These are phyloP conservation scores for Sanghuangporus baumii DNA, from an alignment of 1,284 basidiomycete genomes.

Conservation along the genomic window DNA sequence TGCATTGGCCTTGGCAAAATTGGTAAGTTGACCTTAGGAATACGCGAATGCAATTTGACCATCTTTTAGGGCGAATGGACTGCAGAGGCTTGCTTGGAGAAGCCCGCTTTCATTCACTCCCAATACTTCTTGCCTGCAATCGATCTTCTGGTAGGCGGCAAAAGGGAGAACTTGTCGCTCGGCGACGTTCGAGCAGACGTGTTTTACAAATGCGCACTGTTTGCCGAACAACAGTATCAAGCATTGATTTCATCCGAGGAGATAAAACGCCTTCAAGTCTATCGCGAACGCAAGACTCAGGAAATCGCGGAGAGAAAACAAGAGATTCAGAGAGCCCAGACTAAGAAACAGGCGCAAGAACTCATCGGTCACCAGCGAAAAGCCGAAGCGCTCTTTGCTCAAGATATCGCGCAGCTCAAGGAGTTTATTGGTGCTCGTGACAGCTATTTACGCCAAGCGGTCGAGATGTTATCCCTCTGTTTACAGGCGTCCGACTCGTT, in stretches of 20 bases:
- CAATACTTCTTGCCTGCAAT: conserved; percentile 69
- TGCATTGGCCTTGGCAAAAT: conserved; percentile 51
- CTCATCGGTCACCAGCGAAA: conserved; percentile 31
- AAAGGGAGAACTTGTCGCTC: conserved; percentile 18
- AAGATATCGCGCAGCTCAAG: conserved; percentile 57
- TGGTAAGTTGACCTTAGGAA: conserved; percentile 39
- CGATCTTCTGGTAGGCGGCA: conserved; percentile 31
- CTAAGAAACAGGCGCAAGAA: conserved; percentile 22
- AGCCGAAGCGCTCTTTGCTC: conserved; percentile 38
- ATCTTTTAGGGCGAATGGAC: conserved; percentile 78
- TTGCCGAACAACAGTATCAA: conserved; percentile 85
- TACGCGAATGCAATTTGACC: not conserved
- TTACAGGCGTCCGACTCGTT: conserved; percentile 65
- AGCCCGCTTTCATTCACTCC: conserved; percentile 68
- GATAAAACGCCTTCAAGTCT: conserved; percentile 62
- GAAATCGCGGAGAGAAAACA: conserved; percentile 50
- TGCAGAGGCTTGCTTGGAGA: conserved; percentile 79
- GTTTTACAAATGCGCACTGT: conserved; percentile 80
- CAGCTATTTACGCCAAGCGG: conserved; percentile 67
- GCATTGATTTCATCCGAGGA: conserved; percentile 69
- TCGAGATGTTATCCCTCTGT: conserved; percentile 80
- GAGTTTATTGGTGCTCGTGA: conserved; percentile 55
- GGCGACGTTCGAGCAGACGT: conserved; percentile 50
- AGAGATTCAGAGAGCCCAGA: conserved; percentile 32
- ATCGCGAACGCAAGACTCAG: conserved; percentile 65